Evolutionary conservation across 352 stramenopile species (phyloP), one percentile per base, ranked within the genome.

Genomic region (Globisporangium megalacanthum): DNA sequence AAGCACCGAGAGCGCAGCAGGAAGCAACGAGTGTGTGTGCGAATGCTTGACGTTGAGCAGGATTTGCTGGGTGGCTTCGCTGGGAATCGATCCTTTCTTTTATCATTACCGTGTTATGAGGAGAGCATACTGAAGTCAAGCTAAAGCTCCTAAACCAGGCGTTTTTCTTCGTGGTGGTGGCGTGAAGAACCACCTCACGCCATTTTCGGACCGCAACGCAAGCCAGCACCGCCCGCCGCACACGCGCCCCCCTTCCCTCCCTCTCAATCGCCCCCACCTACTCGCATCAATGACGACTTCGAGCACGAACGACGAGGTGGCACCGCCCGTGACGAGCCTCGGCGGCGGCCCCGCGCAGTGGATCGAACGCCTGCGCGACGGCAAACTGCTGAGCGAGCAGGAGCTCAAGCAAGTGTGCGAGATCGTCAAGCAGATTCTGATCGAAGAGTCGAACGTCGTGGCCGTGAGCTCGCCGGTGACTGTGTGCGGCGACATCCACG

Each of bases 371-470:
- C 62, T 96, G 58, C 70, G 75, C 52, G 70, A 70, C 36, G 85
- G 86, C 60, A 91, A 92, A 57, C 57, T 93, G 48, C 69, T 96
- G 54, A 89, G 75, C 57, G 87, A 96, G 72, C 69, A 92, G 58
- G 83, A 96, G 70, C 77, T 96, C 60, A 94, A 95, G 65, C 77
- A 91, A 66, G 76, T 95, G 49, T 96, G 86, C 67, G 79, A 94
- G 68, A 92, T 93, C 62, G 86, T 95, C 49, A 97, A 97, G 74
- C 68, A 93, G 60, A 82, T 96, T 57, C 73, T 97, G 29, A 93
- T 96, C 52, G 88, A 97, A 62, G 89, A 97, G 67, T 93, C 83
- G 60, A 97, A 96, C 65, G 88, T 97, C 49, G 86, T 95, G 64
- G 77, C 85, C 52, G 87, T 97, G 68, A 94, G 79, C 64, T 92